Conservation (phyloP, 2,329 filamentous ascomycete genomes). For the Clarireedia monteithiana region DNA sequence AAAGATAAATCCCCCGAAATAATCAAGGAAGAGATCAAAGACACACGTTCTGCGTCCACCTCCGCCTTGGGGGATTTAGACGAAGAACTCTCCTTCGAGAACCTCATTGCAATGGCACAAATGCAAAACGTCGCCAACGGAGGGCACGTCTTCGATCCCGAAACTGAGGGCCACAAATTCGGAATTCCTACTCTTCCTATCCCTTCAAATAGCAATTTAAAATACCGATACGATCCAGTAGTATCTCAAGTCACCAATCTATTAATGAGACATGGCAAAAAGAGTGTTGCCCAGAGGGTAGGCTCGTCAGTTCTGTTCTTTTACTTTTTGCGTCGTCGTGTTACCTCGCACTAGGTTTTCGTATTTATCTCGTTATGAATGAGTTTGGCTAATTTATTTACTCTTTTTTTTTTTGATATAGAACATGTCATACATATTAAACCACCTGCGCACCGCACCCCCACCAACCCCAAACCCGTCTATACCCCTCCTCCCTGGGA, state of each 20-base stretch:
- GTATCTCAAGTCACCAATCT: conserved; percentile 83
- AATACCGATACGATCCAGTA: conserved; percentile 78
- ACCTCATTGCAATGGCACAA: conserved; percentile 26
- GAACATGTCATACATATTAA: conserved; percentile 81
- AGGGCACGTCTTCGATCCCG: conserved; percentile 16
- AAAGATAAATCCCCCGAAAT: conserved; percentile 58
- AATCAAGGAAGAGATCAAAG: conserved; percentile 49
- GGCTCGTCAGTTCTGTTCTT: conserved; percentile 17
- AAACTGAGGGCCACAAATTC: conserved; percentile 49
- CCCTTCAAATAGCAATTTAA: conserved; percentile 54
- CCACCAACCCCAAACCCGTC: conserved; percentile 67
- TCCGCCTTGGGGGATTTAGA: conserved; percentile 18
- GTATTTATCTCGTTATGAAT: not conserved
- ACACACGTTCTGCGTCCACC: conserved; percentile 11
- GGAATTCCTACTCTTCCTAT: conserved; percentile 61
- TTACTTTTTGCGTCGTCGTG: conserved; percentile 17
- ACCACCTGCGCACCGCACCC: conserved; percentile 73
- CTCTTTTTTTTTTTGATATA: conserved; percentile 30
- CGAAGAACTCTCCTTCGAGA: conserved; percentile 26
- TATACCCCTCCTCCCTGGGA: conserved; percentile 65
- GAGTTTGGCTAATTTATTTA: conserved; percentile 10
- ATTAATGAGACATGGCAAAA: conserved; percentile 86
- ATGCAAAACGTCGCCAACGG: conserved; percentile 24
- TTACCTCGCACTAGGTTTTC: conserved; percentile 14
- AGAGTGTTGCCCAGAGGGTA: conserved; percentile 83